Evolutionary conservation across 148 eudicot species (phyloP).

Genomic region (Rhododendron ovatum): DNA sequence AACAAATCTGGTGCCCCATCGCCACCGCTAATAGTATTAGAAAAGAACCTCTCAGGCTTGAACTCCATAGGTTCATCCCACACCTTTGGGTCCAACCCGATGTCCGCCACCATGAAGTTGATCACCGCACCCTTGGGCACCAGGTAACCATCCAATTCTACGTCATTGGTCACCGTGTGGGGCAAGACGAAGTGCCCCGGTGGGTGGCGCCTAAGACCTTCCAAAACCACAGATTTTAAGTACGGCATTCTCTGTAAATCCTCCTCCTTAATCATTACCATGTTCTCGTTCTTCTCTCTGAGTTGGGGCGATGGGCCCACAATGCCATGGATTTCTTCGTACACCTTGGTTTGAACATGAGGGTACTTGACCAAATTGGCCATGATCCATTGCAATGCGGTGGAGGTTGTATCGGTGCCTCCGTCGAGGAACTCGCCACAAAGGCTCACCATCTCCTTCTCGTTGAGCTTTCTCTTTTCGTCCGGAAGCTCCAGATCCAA

Average conservation of each 20-base stretch:
- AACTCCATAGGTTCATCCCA: constrained; percentile 69
- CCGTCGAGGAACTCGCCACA: constrained; percentile 56
- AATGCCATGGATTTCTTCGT: constrained; percentile 37
- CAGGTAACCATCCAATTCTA: constrained; percentile 44
- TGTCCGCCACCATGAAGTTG: constrained; percentile 60
- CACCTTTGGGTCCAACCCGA: constrained; percentile 58
- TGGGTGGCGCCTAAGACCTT: constrained; percentile 68
- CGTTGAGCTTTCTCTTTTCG: constrained; percentile 28
- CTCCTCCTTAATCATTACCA: constrained; percentile 32
- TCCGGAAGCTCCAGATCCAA: constrained; percentile 39
- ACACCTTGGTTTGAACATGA: constrained; percentile 42
- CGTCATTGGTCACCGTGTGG: constrained; percentile 43
- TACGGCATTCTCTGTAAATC: constrained; percentile 47
- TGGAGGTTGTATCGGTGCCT: constrained; percentile 71
- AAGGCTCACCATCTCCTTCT: constrained; percentile 35
- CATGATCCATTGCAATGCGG: constrained; percentile 70
- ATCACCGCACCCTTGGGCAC: constrained; percentile 39
- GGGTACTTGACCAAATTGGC: constrained; percentile 66
- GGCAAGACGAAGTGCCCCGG: constrained; percentile 62
- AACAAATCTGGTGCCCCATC: constrained; percentile 3
- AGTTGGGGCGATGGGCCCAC: constrained; percentile 23
- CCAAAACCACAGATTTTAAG: constrained; percentile 63
- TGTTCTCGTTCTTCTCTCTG: neutral
- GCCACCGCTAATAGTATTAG: neutral
- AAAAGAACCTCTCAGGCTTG: constrained; percentile 58